Base-by-base conservation (phyloP, 106 monocot genomes). In the Agapanthus africanus region DNA sequence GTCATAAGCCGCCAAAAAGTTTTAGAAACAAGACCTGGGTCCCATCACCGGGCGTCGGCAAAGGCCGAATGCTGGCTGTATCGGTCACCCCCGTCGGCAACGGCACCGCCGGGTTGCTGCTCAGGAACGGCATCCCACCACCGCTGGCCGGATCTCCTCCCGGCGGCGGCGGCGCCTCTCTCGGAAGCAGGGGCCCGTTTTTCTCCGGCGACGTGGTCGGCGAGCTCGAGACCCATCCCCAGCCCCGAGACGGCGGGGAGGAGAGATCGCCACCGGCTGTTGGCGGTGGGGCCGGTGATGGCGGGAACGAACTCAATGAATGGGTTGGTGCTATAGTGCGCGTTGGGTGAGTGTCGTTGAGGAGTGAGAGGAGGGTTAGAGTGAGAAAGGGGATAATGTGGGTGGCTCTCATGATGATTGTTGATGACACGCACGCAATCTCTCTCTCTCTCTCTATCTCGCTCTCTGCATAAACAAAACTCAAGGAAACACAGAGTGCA, bases 101-200 rank as follows among this genome's bases (percentile, higher is more conserved):
- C 11, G 91, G 88, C 50, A 92, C 80, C 10, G 85, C 88, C 5
- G 91, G 91, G 36, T 78, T 88, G 69, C 91, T 88, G 51, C 70
- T 85, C 19, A 88, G 82, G 62, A 92, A 92, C 15, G 85, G 91
- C 18, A 79, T 78, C n/a, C 79, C 78, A n/a, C n/a, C n/a, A 16
- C 44, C 54, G 6, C 44, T 16, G 23, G 44, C 14, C 27, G 28
- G 62, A 21, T 70, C 16, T 6, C 71, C 39, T 22, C 60, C 49
- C 6, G 51, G 19, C 27, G 67, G 26, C 27, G 65, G 1, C 51
- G 40, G 54, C 15, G 36, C 18, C 19, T 69, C 56, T 0, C 25
- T 28, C 37, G 81, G 79, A 30, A 65, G 40, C 44, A 66, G 21
- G 23, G 80, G 49, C 26, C 39, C 25, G 42, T 59, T 54, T 3